Evolutionary conservation across 805 yeast species (phyloP), one percentile per base, ranked within the genome.

Genomic region (Tetrapisispora arboricola): DNA sequence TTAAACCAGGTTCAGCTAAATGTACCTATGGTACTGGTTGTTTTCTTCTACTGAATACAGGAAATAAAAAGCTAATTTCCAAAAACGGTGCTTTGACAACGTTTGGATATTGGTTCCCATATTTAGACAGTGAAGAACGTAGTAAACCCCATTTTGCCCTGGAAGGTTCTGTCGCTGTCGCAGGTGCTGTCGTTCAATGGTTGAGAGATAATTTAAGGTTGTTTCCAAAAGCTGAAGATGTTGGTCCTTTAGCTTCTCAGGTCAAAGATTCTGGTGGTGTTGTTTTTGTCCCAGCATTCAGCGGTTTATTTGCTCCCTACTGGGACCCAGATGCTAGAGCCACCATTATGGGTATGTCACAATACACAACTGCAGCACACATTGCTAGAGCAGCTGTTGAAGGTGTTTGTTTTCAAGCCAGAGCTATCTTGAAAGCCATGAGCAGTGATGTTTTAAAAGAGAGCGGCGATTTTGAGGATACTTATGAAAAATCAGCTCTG

Each of bases 21-120:
- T 86, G 95, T 70, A 88, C 97, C 10, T 88, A 87, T 56, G 97
- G 97, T 47, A 88, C 97, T 1, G 97, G 97, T 46, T 84, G 95
- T 60, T 88, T 88, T 70, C 64, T 88, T 46, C 69, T 90, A 47
- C 85, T 82, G 70, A 88, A 88, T 64, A 84, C 95, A 2, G 97
- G 97, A 44, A 62, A 67, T 34, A 63, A 69, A 39, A 81, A 85
- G 44, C 71, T 86, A 54, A 72, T 80, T 27, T 77, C 88, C 26
- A 69, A 75, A 27, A 78, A 83, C 57, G 96, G 96, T 37, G 78
- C 94, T 12, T 70, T 88, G 50, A 87, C 96, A 32, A 88, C 96
- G 1, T 73, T 87, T 40, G 95, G 90, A 2, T 90, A 74, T 67
- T 85, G 95, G 84, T 83, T 88, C 65, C 90, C 92, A 30, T 69